Evolutionary conservation across 176 grass and related monocot genomes (phyloP).

Genomic region (Oryza rufipogon): DNA sequence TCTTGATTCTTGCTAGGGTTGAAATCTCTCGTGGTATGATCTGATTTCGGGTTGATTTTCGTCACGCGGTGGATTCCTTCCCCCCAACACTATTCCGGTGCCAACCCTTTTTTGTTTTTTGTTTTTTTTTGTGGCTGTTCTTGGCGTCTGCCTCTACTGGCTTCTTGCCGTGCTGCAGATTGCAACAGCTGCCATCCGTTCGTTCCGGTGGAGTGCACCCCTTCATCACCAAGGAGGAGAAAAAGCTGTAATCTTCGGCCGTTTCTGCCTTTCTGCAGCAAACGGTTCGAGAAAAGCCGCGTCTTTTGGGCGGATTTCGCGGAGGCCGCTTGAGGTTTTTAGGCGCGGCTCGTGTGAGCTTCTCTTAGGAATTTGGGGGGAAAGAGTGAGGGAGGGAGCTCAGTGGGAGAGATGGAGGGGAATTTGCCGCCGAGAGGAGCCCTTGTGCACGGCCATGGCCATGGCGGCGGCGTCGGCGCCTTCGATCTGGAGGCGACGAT

Average conservation of each 20-base stretch:
- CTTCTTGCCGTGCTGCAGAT: neutral
- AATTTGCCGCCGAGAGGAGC: constrained; percentile 48
- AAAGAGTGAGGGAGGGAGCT: neutral
- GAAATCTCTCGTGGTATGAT: constrained; percentile 25
- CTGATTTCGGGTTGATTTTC: constrained; percentile 4
- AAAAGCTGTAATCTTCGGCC: constrained; percentile 15
- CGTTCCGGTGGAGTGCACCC: neutral
- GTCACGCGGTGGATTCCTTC: neutral
- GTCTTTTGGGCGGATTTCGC: neutral
- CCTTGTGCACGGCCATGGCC: neutral
- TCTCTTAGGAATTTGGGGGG: too few relatives aligned
- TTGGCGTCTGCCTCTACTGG: neutral
- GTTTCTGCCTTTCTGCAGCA: neutral
- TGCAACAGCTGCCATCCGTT: constrained; percentile 1
- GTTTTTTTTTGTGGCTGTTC: neutral
- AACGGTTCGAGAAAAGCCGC: constrained; percentile 12
- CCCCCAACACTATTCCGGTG: neutral
- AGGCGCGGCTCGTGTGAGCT: constrained; percentile 15
- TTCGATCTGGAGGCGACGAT: constrained; percentile 39
- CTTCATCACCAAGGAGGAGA: neutral
- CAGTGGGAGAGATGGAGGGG: constrained; percentile 44
- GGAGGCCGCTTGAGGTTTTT: neutral
- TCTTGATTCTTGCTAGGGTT: neutral
- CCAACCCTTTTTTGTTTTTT: neutral
- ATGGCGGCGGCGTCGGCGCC: constrained; percentile 4